Conservation (phyloP, 345 rosid genomes). For the Populus davidiana region DNA sequence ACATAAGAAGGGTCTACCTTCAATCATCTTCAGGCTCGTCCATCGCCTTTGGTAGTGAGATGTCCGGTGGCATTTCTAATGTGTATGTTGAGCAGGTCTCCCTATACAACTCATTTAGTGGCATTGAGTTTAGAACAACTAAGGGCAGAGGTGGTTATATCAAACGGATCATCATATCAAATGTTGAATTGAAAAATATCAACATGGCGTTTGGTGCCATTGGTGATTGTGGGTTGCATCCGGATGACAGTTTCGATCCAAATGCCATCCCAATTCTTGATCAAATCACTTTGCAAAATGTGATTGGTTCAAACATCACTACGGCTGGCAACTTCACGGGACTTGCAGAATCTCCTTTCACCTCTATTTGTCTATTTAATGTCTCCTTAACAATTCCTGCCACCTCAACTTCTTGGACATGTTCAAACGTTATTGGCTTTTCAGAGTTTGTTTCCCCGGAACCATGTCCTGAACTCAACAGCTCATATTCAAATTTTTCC, state of each 20-base stretch:
- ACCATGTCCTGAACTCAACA: conserved; percentile 58
- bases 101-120: conserved; percentile 49
- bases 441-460: conserved; percentile 69
- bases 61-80: conserved; percentile 90
- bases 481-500: conserved; percentile 30
- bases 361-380: conserved; percentile 58
- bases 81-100: conserved; percentile 49
- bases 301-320: conserved; percentile 54
- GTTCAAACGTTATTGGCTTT: conserved; percentile 66
- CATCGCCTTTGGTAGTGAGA: conserved; percentile 91
- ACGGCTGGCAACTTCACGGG: conserved; percentile 75
- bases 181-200: conserved; percentile 39
- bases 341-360: conserved; percentile 63
- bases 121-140: conserved; percentile 67
- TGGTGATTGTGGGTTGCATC: conserved; percentile 70
- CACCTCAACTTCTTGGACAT: conserved; percentile 49
- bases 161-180: conserved; percentile 51
- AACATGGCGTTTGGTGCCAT: conserved; percentile 47
- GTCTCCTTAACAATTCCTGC: conserved; percentile 46
- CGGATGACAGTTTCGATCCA: conserved; percentile 69
- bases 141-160: conserved; percentile 88
- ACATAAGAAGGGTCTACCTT: conserved; percentile 57
- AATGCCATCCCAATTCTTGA: conserved; percentile 60
- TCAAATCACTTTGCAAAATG: conserved; percentile 44
- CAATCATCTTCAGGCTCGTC: conserved; percentile 71